phyloP scores from a whole-genome alignment of 257 asterid genomes.

The Capsicum baccatum region DNA sequence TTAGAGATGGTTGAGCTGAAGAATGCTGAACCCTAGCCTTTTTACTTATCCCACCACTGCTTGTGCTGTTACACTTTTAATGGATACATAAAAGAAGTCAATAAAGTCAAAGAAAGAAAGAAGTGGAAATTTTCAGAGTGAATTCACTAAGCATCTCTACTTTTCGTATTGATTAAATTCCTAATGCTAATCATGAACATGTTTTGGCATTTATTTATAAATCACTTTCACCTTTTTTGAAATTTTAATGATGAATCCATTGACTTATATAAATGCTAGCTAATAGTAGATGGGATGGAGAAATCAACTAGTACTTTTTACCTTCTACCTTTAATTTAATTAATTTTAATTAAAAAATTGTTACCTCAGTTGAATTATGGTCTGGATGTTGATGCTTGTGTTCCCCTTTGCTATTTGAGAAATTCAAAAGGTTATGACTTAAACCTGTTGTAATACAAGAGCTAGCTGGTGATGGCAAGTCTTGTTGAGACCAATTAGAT shows the following conservation, averaged over 20 bases:
- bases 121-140: background rate
- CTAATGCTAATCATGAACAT: conserved; percentile 8
- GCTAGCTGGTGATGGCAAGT: conserved; percentile 54
- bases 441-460: conserved; percentile 60
- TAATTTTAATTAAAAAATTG: no score
- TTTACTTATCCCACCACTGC: conserved; percentile 70
- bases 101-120: background rate
- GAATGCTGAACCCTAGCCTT: conserved; percentile 93
- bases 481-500: conserved; percentile 49
- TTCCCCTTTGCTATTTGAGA: conserved; percentile 45
- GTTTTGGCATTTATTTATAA: conserved; percentile 16
- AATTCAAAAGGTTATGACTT: conserved; percentile 58
- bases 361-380: conserved; percentile 66
- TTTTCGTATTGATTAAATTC: conserved; percentile 21
- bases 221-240: conserved; percentile 22
- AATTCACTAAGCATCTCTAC: background rate
- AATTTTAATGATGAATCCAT: conserved; percentile 9
- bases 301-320: conserved; percentile 17
- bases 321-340: background rate
- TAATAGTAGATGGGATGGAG: background rate
- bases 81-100: conserved; percentile 27
- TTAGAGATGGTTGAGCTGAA: conserved; percentile 77
- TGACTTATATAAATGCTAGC: background rate
- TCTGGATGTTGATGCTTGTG: conserved; percentile 56
- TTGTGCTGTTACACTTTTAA: conserved; percentile 70